phyloP scores from a whole-genome alignment of 495 filamentous ascomycete genomes.

The Sordaria brevicollis region DNA sequence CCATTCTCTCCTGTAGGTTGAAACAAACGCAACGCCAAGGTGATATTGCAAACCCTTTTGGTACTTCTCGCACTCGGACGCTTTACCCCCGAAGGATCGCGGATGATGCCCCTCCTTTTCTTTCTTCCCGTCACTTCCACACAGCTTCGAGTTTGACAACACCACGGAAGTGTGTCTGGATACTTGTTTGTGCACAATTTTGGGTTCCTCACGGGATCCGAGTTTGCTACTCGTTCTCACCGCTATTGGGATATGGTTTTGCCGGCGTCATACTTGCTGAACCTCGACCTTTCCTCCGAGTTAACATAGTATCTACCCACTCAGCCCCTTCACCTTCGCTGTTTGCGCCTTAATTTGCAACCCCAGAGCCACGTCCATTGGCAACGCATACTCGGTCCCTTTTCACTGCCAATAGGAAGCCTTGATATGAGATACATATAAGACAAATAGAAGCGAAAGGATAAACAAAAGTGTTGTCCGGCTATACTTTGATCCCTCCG shows the following conservation, averaged over 20 bases:
- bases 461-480: no score
- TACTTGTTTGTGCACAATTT: background rate
- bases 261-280: background rate
- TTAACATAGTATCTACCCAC: background rate
- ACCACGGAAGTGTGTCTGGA: background rate
- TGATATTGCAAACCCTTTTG: background rate
- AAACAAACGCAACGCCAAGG: background rate
- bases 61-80: background rate
- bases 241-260: background rate
- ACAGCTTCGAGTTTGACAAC: background rate
- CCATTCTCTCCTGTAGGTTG: background rate
- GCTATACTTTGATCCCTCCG: no score
- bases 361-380: no score
- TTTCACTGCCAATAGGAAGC: no score
- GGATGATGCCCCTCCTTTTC: background rate
- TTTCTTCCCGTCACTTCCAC: background rate
- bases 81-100: background rate
- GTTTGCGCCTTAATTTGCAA: no score
- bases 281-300: background rate
- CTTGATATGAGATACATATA: no score
- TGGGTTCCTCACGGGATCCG: background rate
- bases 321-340: no score
- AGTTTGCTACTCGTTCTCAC: background rate
- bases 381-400: no score
- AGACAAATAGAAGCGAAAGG: no score